A percentile compares a stretch with the other conserved stretches of the same genome.
These are phyloP conservation scores for Pyrenula massariospora DNA, from an alignment of 495 filamentous ascomycete species.

Conservation along the genomic window DNA sequence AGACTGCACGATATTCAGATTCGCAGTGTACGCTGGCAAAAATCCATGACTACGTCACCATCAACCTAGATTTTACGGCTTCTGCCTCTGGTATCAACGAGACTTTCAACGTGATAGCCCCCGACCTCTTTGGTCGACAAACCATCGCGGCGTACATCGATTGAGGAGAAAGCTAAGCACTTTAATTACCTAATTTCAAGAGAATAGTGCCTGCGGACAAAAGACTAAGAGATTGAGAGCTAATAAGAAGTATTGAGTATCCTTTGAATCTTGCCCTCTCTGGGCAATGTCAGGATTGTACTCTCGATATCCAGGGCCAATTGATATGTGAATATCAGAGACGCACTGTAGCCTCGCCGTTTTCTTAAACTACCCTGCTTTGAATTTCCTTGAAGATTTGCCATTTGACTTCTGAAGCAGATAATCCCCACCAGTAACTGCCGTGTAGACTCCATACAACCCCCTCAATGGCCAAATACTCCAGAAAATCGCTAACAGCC, in stretches of 20 bases:
- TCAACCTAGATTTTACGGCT: too few species aligned
- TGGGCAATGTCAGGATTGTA: neutral
- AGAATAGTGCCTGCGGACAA: neutral
- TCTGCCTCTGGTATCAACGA: too few species aligned
- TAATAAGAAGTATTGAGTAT: neutral
- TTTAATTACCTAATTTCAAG: neutral
- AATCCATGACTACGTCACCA: too few species aligned
- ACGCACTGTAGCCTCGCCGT: neutral
- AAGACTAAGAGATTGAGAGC: neutral
- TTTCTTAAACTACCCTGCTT: neutral
- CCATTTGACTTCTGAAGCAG: slow-evolving; percentile 18
- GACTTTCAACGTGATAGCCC: too few species aligned
- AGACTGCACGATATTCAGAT: too few species aligned
- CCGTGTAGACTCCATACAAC: slow-evolving; percentile 41
- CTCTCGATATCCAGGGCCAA: neutral
- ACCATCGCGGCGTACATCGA: too few species aligned
- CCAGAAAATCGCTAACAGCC: slow-evolving; percentile 2
- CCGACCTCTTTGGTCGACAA: too few species aligned
- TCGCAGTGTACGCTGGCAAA: too few species aligned
- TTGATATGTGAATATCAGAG: neutral
- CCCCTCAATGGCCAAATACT: slow-evolving; percentile 36
- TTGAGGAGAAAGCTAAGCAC: neutral
- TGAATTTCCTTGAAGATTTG: neutral
- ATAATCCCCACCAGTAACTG: slow-evolving; percentile 27
- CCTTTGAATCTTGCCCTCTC: neutral